Base-by-base conservation (phyloP, 768 basidiomycete species). In the Rhodotorula diobovata region DNA sequence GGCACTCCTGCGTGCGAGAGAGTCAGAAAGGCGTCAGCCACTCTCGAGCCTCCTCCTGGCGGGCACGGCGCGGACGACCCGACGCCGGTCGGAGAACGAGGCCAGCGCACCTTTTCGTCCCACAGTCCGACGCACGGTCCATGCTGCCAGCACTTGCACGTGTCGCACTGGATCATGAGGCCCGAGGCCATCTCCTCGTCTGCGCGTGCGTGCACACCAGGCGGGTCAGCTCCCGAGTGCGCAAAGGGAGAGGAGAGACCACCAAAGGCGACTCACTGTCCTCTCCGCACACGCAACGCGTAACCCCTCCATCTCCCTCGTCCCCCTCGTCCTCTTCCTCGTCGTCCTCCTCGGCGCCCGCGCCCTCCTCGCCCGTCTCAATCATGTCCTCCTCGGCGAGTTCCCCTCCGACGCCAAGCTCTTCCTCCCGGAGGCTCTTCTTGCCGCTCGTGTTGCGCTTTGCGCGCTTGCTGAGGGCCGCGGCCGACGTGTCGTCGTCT, bases 81-180 rank as follows among this genome's bases (percentile, higher is more conserved):
- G 46, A 18, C 45, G 9, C 9, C 23, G 20, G 46, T 23, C 9
- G 5, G 46, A 53, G 30, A 8, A 15, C 12, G 21, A 20, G 35
- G 14, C 1, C 32, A 21, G 37, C 63, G 32, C 46, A 75, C 74
- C 58, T 86, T 86, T 75, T 90, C 87, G 80, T 77, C 79, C 76
- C 80, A 80, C 43, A 90, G 90, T 53, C 93, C 95, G 87, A 99
- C 92, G 82, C 96, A 99, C 18, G 88, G 84, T 7, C 93, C 93
- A 80, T 99, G 95, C 81, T 99, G 95, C 95, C 95, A 99, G 66
- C 91, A 91, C 78, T 93, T 90, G 83, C 95, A 99, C 55, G 84
- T 88, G 82, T 98, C 95, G 82, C 95, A 99, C 80, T 93, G 90
- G 61, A 97, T 92, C 91, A 97, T 96, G 82, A 95, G 91, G 80